A percentile compares a stretch with the other conserved stretches of the same genome.
These are phyloP conservation scores for Fagopyrum tataricum DNA, from an alignment of 148 eudicot species.

Conservation along the genomic window DNA sequence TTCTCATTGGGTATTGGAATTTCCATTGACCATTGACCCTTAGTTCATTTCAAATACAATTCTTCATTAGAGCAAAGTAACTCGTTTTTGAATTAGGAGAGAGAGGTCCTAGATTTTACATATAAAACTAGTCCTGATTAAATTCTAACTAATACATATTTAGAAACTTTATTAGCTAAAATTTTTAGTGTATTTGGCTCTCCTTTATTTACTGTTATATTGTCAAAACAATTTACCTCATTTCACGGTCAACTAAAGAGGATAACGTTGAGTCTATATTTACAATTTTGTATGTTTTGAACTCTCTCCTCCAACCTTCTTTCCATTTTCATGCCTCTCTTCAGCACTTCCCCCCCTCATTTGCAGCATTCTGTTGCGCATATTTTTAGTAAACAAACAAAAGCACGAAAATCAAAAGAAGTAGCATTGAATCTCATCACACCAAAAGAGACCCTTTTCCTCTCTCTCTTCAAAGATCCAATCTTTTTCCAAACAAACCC, in stretches of 20 bases:
- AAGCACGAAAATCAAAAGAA: neutral
- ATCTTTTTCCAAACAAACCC: neutral
- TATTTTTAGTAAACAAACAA: conserved; percentile 6
- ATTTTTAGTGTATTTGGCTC: neutral
- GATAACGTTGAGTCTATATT: neutral
- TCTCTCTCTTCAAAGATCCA: neutral
- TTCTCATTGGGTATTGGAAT: too few species aligned
- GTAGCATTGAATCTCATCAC: neutral
- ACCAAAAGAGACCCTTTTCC: neutral
- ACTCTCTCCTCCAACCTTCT: neutral
- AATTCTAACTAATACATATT: neutral
- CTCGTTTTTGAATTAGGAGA: too few species aligned
- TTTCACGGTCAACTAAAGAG: conserved; percentile 8
- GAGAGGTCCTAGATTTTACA: too few species aligned
- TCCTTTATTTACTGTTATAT: neutral
- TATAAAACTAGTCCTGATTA: too few species aligned
- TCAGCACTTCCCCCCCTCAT: conserved; percentile 21
- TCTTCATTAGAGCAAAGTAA: too few species aligned
- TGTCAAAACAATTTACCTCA: neutral
- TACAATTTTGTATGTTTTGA: neutral
- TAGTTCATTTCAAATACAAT: too few species aligned
- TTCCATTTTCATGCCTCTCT: neutral
- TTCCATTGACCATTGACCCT: too few species aligned
- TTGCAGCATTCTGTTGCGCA: conserved; percentile 35
- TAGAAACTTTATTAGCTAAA: neutral